These are phyloP conservation scores for Calendula officinalis DNA, from an alignment of 129 eudicot species.

Conservation along the genomic window DNA sequence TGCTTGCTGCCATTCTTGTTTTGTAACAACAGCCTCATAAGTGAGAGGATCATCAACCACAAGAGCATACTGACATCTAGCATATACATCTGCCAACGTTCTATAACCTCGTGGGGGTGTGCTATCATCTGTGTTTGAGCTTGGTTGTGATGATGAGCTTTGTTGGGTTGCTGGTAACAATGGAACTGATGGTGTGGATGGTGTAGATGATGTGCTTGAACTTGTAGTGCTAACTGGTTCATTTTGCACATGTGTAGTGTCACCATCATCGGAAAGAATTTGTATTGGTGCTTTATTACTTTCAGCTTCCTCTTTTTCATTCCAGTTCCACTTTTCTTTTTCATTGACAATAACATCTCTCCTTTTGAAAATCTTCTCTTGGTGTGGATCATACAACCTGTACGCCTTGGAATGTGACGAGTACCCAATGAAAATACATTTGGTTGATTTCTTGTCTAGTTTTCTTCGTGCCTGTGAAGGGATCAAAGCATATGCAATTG, in stretches of 20 bases:
- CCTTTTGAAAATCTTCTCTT: neutral
- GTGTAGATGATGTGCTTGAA: too few species aligned
- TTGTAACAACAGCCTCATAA: neutral
- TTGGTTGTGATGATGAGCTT: too few species aligned
- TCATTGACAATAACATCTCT: neutral
- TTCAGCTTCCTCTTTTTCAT: too few species aligned
- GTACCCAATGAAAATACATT: slow-evolving; percentile 3
- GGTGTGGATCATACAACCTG: neutral
- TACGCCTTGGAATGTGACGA: neutral
- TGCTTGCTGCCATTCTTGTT: too few species aligned
- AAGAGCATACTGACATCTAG: neutral
- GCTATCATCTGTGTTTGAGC: too few species aligned
- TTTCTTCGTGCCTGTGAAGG: neutral
- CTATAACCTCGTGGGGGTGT: too few species aligned
- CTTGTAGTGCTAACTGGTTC: too few species aligned
- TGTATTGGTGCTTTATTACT: too few species aligned
- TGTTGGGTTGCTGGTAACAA: too few species aligned
- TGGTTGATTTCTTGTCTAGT: neutral
- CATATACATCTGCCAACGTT: neutral
- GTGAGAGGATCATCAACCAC: neutral
- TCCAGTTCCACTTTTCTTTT: neutral
- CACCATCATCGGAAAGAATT: too few species aligned
- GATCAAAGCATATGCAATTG: neutral
- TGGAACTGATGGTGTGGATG: too few species aligned
- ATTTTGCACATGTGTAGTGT: neutral